Evolutionary conservation across 331 rosid species (phyloP).

Genomic region (Malus hybrid): DNA sequence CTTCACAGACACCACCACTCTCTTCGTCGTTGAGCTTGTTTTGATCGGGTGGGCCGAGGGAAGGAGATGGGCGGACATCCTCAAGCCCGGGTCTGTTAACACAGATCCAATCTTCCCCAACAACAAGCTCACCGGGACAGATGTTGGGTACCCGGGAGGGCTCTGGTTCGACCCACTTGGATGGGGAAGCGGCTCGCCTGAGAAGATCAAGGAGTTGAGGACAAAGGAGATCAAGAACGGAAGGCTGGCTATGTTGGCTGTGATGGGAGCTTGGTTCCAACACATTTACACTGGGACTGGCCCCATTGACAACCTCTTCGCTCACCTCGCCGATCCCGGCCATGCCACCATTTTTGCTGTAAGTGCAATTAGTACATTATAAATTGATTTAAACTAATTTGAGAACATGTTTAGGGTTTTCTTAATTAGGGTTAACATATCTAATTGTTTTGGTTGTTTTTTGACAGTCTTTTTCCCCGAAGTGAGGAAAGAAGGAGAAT

Average conservation of each 20-base stretch:
- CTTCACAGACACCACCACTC: slow-evolving; percentile 71
- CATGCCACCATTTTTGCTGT: slow-evolving; percentile 86
- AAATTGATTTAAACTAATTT: neutral
- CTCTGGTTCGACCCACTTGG: slow-evolving; percentile 77
- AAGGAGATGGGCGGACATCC: slow-evolving; percentile 65
- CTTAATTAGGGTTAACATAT: neutral
- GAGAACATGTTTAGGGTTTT: neutral
- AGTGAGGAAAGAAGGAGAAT: slow-evolving; percentile 29
- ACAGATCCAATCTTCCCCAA: slow-evolving; percentile 72
- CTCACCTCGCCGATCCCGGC: slow-evolving; percentile 94
- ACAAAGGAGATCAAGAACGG: slow-evolving; percentile 77
- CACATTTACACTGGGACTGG: slow-evolving; percentile 71
- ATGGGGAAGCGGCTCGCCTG: slow-evolving; percentile 67
- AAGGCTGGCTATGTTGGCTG: slow-evolving; percentile 74
- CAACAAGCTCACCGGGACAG: slow-evolving; percentile 76
- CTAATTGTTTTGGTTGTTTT: neutral
- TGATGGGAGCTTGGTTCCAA: slow-evolving; percentile 78
- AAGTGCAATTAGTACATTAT: slow-evolving; percentile 13
- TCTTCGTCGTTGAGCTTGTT: slow-evolving; percentile 50
- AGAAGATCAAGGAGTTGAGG: slow-evolving; percentile 63
- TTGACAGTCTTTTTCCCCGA: slow-evolving; percentile 64
- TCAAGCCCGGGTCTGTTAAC: slow-evolving; percentile 64
- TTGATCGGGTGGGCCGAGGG: slow-evolving; percentile 82
- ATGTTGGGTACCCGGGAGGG: slow-evolving; percentile 70
- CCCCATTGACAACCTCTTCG: slow-evolving; percentile 67